Evolutionary conservation across 805 yeast genomes (phyloP).

Genomic region (Yarrowia sp.): DNA sequence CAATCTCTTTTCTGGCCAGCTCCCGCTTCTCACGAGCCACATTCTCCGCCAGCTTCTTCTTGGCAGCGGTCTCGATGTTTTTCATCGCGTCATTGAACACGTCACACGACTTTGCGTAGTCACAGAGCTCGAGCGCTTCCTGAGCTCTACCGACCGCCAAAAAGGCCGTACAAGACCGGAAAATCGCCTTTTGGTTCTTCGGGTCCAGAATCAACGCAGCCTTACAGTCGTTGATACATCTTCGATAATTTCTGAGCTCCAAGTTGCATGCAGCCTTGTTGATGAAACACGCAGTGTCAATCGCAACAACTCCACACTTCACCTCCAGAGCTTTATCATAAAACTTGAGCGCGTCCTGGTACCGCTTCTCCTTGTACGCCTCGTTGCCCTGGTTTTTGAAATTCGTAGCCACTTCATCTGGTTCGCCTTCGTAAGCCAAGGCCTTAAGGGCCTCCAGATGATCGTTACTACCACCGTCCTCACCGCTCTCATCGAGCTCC

Average conservation of each 20-base stretch:
- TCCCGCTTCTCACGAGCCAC: constrained; percentile 42
- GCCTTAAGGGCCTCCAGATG: constrained; percentile 89
- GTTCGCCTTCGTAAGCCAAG: constrained; percentile 93
- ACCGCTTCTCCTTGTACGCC: constrained; percentile 72
- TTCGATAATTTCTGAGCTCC: constrained; percentile 81
- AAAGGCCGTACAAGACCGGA: constrained; percentile 83
- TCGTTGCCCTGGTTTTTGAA: constrained; percentile 95
- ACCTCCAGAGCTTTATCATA: constrained; percentile 83
- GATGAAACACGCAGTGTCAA: constrained; percentile 69
- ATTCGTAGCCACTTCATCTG: constrained; percentile 86
- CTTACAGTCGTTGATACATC: constrained; percentile 85
- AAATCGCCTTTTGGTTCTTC: constrained; percentile 81
- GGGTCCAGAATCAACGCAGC: constrained; percentile 70
- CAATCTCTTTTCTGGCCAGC: constrained; percentile 50
- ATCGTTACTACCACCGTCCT: constrained; percentile 61
- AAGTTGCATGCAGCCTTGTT: constrained; percentile 94
- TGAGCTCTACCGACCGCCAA: constrained; percentile 68
- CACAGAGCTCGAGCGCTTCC: constrained; percentile 72
- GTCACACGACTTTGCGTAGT: constrained; percentile 71
- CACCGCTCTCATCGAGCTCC: constrained; percentile 76
- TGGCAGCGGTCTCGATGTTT: constrained; percentile 54
- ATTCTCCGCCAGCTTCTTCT: constrained; percentile 49
- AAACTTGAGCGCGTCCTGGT: constrained; percentile 74
- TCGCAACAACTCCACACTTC: constrained; percentile 60
- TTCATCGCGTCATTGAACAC: constrained; percentile 63